Conservation (phyloP, 495 filamentous ascomycete species). For the Halenospora varia region DNA sequence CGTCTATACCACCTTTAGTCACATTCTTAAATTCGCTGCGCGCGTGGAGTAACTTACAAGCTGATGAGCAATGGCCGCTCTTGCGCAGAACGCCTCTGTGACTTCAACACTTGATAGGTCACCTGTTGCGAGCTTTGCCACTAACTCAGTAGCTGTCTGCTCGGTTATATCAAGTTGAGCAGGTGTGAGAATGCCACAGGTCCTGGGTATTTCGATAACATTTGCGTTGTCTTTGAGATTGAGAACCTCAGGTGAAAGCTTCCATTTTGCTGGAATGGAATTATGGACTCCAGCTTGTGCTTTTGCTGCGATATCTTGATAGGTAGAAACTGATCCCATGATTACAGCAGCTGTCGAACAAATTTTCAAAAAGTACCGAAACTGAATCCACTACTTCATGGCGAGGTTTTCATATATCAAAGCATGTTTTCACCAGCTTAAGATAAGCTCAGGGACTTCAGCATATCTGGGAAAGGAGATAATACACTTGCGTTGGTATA, state of each 20-base stretch:
- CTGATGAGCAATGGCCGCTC: constrained; percentile 55
- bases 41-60: constrained; percentile 55
- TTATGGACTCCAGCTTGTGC: constrained; percentile 40
- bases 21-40: constrained; percentile 26
- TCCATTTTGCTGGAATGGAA: constrained; percentile 27
- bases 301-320: constrained; percentile 29
- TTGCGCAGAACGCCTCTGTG: constrained; percentile 33
- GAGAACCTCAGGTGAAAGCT: constrained; percentile 15
- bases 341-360: neutral
- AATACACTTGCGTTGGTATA: too few species aligned
- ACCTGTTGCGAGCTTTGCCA: constrained; percentile 22
- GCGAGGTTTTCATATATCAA: too few species aligned
- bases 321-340: neutral
- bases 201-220: constrained; percentile 7
- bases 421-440: too few species aligned
- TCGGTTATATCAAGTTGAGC: constrained; percentile 47
- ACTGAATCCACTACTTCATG: too few species aligned
- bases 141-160: constrained; percentile 34
- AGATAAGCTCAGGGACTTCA: too few species aligned
- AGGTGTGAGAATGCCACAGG: constrained; percentile 15
- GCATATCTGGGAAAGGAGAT: too few species aligned
- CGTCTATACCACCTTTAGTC: neutral
- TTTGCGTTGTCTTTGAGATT: constrained; percentile 5
- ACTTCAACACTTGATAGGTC: constrained; percentile 38
- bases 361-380: too few species aligned